Evolutionary conservation across 192 early-diverging fungal species (phyloP).

Genomic region (Umbelopsis sp.): DNA sequence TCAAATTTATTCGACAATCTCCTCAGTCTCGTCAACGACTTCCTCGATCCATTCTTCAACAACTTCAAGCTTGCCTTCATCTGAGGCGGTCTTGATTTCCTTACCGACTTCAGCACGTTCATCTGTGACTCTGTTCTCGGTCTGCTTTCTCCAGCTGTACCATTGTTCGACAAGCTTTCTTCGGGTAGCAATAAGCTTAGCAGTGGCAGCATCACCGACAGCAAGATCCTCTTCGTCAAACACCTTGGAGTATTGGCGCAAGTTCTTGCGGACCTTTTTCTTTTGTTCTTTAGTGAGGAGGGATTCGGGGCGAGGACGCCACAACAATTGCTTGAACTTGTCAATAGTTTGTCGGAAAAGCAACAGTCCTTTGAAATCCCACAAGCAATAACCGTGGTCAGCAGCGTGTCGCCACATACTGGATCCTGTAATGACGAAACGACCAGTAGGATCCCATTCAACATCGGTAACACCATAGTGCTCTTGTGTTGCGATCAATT

Average conservation of each 20-base stretch:
- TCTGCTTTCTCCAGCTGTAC: constrained; percentile 76
- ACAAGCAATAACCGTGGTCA: constrained; percentile 92
- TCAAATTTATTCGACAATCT: constrained; percentile 72
- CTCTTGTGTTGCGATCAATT: constrained; percentile 75
- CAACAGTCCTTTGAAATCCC: constrained; percentile 87
- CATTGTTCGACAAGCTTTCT: constrained; percentile 80
- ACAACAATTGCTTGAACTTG: constrained; percentile 90
- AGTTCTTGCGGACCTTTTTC: constrained; percentile 89
- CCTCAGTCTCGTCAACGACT: constrained; percentile 77
- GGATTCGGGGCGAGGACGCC: constrained; percentile 91
- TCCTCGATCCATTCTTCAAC: constrained; percentile 89
- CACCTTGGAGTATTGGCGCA: constrained; percentile 82
- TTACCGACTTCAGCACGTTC: constrained; percentile 59
- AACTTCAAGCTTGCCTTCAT: constrained; percentile 69
- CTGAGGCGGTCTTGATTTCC: constrained; percentile 44
- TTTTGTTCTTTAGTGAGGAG: constrained; percentile 78
- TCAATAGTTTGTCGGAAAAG: constrained; percentile 76
- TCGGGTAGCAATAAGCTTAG: constrained; percentile 77
- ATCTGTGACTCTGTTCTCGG: constrained; percentile 59
- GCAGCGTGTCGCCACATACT: constrained; percentile 80
- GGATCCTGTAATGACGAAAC: constrained; percentile 86
- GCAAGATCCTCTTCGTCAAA: constrained; percentile 92
- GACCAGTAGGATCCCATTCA: constrained; percentile 98
- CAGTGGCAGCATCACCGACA: constrained; percentile 65
- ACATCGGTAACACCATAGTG: constrained; percentile 96